phyloP scores from a whole-genome alignment of 192 early-diverging fungal genomes.

The Entrophospora sp. region DNA sequence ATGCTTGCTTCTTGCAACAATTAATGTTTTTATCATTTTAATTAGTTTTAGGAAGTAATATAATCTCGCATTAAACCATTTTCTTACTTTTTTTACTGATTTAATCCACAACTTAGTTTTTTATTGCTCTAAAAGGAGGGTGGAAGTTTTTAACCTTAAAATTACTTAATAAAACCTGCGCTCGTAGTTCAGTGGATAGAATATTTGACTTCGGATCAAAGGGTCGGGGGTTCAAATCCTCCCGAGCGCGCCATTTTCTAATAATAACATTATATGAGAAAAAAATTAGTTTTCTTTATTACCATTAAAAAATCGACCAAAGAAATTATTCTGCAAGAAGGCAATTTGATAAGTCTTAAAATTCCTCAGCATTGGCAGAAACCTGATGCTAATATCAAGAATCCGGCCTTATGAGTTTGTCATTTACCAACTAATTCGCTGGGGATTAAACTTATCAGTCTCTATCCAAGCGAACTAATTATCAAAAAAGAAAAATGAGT shows the following conservation, averaged over 20 bases:
- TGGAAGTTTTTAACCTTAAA: no score
- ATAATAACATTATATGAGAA: not conserved
- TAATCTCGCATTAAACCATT: no score
- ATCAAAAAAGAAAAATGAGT: not conserved
- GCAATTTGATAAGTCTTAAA: not conserved
- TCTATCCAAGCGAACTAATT: not conserved
- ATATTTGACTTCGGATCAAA: conserved; percentile 11
- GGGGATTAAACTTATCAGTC: not conserved
- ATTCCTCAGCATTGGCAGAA: not conserved
- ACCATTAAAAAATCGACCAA: not conserved
- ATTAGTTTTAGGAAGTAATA: no score
- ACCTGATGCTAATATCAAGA: not conserved
- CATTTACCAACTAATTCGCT: not conserved
- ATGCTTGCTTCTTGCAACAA: not conserved
- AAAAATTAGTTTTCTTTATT: not conserved
- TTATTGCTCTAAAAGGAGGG: no score
- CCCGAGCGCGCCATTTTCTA: conserved; percentile 7
- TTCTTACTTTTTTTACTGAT: no score
- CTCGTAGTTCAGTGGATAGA: no score
- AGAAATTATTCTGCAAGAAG: not conserved
- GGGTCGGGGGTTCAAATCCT: conserved; percentile 11
- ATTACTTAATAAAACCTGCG: conserved; percentile 5
- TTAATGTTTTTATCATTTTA: not conserved
- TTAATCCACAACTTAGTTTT: no score
- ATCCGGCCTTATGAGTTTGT: not conserved